Evolutionary conservation across 2,329 filamentous ascomycete genomes (phyloP), one percentile per base, ranked within the genome.

Genomic region (Pochonia chlamydosporia): DNA sequence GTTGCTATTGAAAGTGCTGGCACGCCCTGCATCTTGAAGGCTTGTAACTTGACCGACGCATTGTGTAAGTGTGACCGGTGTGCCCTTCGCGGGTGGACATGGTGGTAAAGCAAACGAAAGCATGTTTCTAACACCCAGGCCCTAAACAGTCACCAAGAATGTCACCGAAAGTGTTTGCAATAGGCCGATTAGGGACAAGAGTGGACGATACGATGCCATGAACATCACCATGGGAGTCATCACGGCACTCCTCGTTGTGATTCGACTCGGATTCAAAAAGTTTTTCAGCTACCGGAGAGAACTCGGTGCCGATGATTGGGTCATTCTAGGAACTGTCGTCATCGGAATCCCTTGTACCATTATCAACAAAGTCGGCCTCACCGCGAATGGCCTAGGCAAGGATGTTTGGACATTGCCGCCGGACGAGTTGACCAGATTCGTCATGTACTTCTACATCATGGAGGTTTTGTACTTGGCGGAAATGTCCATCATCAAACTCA

Each of bases 401-500:
- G 64, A 67, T 20, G 55, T 67, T 21, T 67, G 64, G 64, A 65
- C 63, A 3, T 44, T 67, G 0, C 46, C 40, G 16, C 47, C 49
- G 5, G 16, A 48, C n/a, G 30, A 55, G n/a, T 51, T 60, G n/a
- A 49, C 48, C 3, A 28, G 45, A 1, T 66, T 64, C 18, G 56
- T 50, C 6, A 46, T 54, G 3, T 63, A 47, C 39, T 66, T 68
- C 46, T 66, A 59, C 51, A 21, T 64, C 6, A 52, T 65, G 3
- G 63, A 68, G 35, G 56, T 68, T 0, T 56, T 71, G 18, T 73
- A 47, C 26, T 10, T 49, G 31, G 44, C 44, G 9, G 44, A 46
- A 14, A 59, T 68, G 44, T 61, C 63, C 10, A 52, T 70, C 5
- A 59, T 68, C 35, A 72, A 72, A 52, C 54, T 70, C 21, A 67